Percentiles rank a stretch among this genome's conserved stretches.
Evolutionary conservation across 768 basidiomycete species (phyloP).

Genomic region (Rhizopogon sp.): DNA sequence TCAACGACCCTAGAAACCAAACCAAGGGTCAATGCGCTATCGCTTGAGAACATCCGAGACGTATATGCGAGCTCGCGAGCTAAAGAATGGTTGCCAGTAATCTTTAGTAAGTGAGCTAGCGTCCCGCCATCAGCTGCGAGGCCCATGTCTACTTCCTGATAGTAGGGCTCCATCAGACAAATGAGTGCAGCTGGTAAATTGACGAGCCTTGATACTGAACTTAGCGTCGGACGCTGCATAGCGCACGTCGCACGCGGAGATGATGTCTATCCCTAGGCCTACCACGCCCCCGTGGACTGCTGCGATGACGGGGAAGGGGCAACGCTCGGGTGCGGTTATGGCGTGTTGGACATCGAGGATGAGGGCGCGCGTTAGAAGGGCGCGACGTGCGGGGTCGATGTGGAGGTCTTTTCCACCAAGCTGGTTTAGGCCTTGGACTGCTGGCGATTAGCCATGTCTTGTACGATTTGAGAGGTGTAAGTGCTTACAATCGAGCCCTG

Average conservation of each 20-base stretch:
- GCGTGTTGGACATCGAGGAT: constrained; percentile 62
- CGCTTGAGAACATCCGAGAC: constrained; percentile 60
- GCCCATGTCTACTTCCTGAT: constrained; percentile 81
- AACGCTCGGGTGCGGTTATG: constrained; percentile 62
- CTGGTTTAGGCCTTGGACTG: constrained; percentile 24
- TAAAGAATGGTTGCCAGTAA: constrained; percentile 69
- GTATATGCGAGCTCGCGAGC: constrained; percentile 76
- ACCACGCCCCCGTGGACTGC: constrained; percentile 73
- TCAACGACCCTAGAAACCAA: constrained; percentile 68
- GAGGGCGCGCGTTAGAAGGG: constrained; percentile 42
- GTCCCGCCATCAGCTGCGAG: constrained; percentile 88
- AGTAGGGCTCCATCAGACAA: background rate
- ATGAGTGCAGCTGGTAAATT: background rate
- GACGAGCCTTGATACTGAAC: constrained; percentile 70
- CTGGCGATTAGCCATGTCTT: background rate
- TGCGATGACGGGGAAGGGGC: constrained; percentile 76
- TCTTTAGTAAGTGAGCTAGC: constrained; percentile 75
- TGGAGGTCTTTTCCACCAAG: background rate
- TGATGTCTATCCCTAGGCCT: constrained; percentile 76
- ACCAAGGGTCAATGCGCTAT: constrained; percentile 65
- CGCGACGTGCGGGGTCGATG: constrained; percentile 48
- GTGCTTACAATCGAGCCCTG: constrained; percentile 71
- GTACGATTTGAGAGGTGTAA: background rate
- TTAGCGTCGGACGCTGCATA: constrained; percentile 56
- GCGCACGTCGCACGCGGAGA: constrained; percentile 69